A percentile compares a stretch with the other conserved stretches of the same genome.
Conservation (phyloP, 1,284 basidiomycete species). For the Fistulina hepatica region DNA sequence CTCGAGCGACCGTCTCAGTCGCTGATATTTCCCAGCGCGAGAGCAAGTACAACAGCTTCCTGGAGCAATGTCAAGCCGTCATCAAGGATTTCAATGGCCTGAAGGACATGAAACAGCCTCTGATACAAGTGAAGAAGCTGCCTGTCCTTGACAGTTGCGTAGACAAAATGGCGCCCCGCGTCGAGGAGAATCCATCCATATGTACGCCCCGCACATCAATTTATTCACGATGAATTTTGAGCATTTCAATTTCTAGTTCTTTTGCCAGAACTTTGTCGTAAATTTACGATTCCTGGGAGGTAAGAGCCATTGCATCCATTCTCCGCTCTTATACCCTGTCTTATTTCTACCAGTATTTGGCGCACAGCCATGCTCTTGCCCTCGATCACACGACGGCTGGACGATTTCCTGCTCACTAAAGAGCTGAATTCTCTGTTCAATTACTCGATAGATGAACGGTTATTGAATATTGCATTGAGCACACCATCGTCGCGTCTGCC, state of each 20-base stretch:
- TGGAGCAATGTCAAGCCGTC: no score
- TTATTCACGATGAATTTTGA: constrained; percentile 6
- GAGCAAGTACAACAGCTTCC: no score
- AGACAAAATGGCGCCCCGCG: constrained; percentile 29
- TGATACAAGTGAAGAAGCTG: constrained; percentile 54
- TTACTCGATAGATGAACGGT: constrained; percentile 44
- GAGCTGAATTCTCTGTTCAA: constrained; percentile 67
- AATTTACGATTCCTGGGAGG: constrained; percentile 66
- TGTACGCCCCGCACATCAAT: constrained; percentile 29
- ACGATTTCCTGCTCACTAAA: constrained; percentile 61
- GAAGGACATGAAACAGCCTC: constrained; percentile 51
- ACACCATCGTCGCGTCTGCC: constrained; percentile 56
- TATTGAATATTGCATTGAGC: constrained; percentile 55
- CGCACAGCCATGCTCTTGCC: constrained; percentile 59
- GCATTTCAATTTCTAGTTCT: constrained; percentile 36
- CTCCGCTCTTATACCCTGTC: constrained; percentile 7
- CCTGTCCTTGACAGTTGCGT: constrained; percentile 44
- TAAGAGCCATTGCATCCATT: constrained; percentile 19
- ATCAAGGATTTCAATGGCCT: constrained; percentile 52
- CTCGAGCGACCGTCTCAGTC: no score
- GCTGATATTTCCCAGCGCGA: no score
- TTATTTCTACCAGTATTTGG: constrained; percentile 36
- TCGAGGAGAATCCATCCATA: constrained; percentile 37
- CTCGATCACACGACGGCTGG: constrained; percentile 56
- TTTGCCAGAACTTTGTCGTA: constrained; percentile 66